A percentile compares a stretch with the other conserved stretches of the same genome.
These are phyloP conservation scores for Curvularia eragrostidis DNA, from an alignment of 2,329 filamentous ascomycete genomes.

Conservation along the genomic window DNA sequence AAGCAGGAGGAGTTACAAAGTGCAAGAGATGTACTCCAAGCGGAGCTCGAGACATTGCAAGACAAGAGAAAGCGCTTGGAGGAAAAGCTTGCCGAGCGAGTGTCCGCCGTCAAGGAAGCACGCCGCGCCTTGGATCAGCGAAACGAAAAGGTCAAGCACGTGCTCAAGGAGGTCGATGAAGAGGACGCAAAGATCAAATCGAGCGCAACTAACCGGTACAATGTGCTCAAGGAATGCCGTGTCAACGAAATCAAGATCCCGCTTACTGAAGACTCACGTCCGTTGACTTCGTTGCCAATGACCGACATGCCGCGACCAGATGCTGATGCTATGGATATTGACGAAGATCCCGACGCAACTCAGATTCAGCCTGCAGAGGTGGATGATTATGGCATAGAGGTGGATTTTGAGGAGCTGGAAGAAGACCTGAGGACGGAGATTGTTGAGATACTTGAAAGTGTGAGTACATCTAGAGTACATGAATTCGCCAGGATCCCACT, in stretches of 20 bases:
- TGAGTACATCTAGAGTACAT: conserved; percentile 10
- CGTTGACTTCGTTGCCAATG: conserved; percentile 82
- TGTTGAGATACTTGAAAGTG: conserved; percentile 56
- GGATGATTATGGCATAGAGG: conserved; percentile 89
- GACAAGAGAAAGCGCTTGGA: conserved; percentile 74
- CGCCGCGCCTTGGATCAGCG: conserved; percentile 82
- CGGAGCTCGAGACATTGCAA: conserved; percentile 77
- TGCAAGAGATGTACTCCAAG: conserved; percentile 73
- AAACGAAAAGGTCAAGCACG: conserved; percentile 80
- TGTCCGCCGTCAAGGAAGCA: conserved; percentile 77
- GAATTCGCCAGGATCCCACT: conserved; percentile 1
- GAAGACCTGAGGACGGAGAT: conserved; percentile 69
- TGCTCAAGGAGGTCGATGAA: conserved; percentile 74
- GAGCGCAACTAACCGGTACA: conserved; percentile 83
- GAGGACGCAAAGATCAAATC: conserved; percentile 88
- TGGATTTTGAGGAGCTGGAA: conserved; percentile 82
- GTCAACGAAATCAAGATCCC: conserved; percentile 92
- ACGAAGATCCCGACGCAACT: conserved; percentile 66
- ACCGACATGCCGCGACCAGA: conserved; percentile 77
- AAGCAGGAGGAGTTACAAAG: conserved; percentile 79
- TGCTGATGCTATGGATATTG: conserved; percentile 90
- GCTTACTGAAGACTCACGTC: conserved; percentile 71
- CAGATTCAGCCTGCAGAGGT: conserved; percentile 64
- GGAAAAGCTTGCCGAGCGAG: conserved; percentile 71
- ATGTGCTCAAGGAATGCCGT: conserved; percentile 84